Conservation (phyloP, 2,329 filamentous ascomycete species). For the Verticillium longisporum region DNA sequence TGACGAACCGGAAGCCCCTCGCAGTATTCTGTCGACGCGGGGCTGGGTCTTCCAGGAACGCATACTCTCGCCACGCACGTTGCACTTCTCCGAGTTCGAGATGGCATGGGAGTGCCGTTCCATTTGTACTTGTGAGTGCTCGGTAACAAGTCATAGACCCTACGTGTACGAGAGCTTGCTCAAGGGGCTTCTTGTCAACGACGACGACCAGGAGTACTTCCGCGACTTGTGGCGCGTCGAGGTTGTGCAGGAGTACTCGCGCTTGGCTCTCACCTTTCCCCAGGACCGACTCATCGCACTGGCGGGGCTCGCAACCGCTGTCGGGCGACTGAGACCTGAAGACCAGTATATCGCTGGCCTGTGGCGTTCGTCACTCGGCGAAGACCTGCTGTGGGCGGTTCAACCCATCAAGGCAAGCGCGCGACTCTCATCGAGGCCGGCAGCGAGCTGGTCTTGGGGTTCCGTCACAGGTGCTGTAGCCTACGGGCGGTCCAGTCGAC, state of each 20-base stretch:
- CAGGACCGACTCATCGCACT: background rate
- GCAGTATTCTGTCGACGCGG: background rate
- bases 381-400: background rate
- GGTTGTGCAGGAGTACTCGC: background rate
- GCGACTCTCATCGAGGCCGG: background rate
- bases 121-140: background rate
- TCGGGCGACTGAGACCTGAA: background rate
- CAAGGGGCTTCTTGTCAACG: background rate
- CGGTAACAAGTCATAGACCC: background rate
- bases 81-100: slow-evolving; percentile 4
- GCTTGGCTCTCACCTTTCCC: background rate
- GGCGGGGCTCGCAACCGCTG: background rate
- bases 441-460: slow-evolving; percentile 16
- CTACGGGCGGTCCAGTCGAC: background rate
- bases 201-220: background rate
- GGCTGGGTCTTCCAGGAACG: slow-evolving; percentile 7
- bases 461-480: background rate
- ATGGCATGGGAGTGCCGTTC: slow-evolving; percentile 12
- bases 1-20: background rate
- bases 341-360: background rate
- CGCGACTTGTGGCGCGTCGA: background rate
- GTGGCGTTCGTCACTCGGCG: background rate
- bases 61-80: background rate
- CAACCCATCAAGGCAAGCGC: background rate
- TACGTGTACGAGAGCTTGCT: background rate